Base-by-base conservation (phyloP, 129 eudicot genomes). In the Lactuca sativa region DNA sequence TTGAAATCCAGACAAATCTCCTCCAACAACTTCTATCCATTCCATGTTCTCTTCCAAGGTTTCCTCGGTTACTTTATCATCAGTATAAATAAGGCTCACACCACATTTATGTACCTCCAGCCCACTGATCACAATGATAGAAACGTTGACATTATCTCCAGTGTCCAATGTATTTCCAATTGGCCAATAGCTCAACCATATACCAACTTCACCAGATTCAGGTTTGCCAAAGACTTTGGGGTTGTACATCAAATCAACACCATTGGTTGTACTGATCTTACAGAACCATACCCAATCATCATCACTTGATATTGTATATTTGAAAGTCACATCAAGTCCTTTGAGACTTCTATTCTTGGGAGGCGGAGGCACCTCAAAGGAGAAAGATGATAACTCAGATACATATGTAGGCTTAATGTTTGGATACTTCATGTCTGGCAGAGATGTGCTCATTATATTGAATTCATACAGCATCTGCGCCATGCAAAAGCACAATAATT, bases 111-210 rank as follows among this genome's bases (percentile, higher is more conserved):
- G 48, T 11, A 73, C 62, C 70, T 32, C 18, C 14, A 61, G 34
- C 36, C 52, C 51, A 37, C 59, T 66, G 0, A 34, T 61, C 33
- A 64, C 25, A 51, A 36, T 7, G 3, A 62, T 71, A 44, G 76
- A 58, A 1, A 71, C 49, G 4, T 0, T 9, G 59, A 71, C 76
- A 32, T 71, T 43, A 59, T 71, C 67, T n/a, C 67, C 59, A 33
- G 7, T 15, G 5, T 4, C 7, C 53, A 61, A 72, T 17, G 0
- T 33, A 38, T 72, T 14, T 11, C 77, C 77, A 61, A 61, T 49
- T 49, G 61, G 77, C 69, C 60, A 71, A 71, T 72, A 72, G 54
- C 77, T 72, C 34, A 72, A 18, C 77, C 77, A 72, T 61, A 36
- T 51, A 34, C 54, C 59, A 17, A 18, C 41, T 61, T 72, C 40